Evolutionary conservation across 805 yeast genomes (phyloP), one percentile per base, ranked within the genome.

Genomic region (Candida bentonensis): DNA sequence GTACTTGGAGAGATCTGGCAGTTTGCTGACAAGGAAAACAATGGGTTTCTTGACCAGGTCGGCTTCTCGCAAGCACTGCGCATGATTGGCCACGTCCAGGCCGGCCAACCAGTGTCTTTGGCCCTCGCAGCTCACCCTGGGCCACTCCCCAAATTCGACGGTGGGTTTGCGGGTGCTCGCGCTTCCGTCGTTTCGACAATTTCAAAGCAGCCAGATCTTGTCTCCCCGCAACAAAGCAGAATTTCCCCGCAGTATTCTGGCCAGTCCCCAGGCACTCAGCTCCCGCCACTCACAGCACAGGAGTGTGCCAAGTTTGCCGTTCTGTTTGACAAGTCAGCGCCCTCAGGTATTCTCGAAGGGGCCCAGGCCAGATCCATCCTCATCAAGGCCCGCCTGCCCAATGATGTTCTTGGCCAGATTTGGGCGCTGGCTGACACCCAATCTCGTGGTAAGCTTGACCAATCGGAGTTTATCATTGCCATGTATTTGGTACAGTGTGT

Each of bases 401-500:
- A 79, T 27, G 73, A 74, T 22, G 72, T 78, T 1, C 68, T 92
- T 49, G 95, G 94, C 46, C 82, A 79, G 58, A 79, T 92, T 47
- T 92, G 98, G 98, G 73, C 73, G 44, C 68, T 89, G 46, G 92
- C 83, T 39, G 98, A 92, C 59, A 76, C 78, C 48, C 72, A 73
- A 44, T 78, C 78, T 52, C 63, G 73, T 1, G 98, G 98, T 3
- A 68, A 74, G 45, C 73, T 92, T 53, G 70, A 74, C 46, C 74
- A 78, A 56, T 71, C 78, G 15, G 88, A 85, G 58, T 92, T 92
- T 54, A 75, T 85, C 40, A 74, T 89, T 54, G 96, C 97, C 4
- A 89, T 92, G 98, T 94, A 84, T 62, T 70, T 92, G 58, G 85
- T 92, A 50, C 96, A 89, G 61, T 79, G 86, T 52, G 66, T 81